phyloP scores from a whole-genome alignment of 192 early-diverging fungal genomes.

The Coemansia reversa region DNA sequence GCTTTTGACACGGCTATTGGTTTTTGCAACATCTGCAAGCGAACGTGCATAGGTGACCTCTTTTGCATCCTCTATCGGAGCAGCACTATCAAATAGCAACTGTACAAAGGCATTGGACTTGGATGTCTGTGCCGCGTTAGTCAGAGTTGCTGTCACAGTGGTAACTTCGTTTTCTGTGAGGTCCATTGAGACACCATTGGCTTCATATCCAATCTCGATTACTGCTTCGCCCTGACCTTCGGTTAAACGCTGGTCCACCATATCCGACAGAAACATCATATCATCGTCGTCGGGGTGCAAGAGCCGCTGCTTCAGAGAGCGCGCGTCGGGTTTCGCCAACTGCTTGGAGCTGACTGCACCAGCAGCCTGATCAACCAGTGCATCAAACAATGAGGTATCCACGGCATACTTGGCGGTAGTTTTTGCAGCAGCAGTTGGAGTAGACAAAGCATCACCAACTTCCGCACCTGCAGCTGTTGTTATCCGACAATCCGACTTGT shows the following conservation, averaged over 20 bases:
- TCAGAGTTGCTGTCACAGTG: constrained; percentile 42
- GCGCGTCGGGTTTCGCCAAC: background rate
- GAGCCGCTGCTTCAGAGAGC: constrained; percentile 54
- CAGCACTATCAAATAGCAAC: constrained; percentile 35
- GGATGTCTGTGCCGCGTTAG: constrained; percentile 21
- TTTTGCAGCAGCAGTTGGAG: background rate
- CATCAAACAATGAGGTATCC: constrained; percentile 46
- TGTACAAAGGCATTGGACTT: constrained; percentile 27
- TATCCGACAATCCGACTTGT: background rate
- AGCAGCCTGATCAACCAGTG: constrained; percentile 39
- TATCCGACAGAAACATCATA: constrained; percentile 41
- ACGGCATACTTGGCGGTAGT: constrained; percentile 35
- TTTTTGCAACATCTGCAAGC: background rate
- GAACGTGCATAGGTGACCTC: constrained; percentile 21
- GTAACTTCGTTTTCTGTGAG: constrained; percentile 56
- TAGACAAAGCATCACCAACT: background rate
- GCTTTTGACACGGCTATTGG: background rate
- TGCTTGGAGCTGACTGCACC: background rate
- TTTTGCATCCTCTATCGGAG: background rate
- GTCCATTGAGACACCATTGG: constrained; percentile 71
- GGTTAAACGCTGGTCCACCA: constrained; percentile 53
- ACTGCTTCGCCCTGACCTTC: constrained; percentile 72
- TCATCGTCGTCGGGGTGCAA: constrained; percentile 51
- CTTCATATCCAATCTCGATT: constrained; percentile 74
- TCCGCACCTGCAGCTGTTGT: constrained; percentile 1